Base-by-base conservation (phyloP, 2,329 filamentous ascomycete species). In the Fusarium drepaniforme region DNA sequence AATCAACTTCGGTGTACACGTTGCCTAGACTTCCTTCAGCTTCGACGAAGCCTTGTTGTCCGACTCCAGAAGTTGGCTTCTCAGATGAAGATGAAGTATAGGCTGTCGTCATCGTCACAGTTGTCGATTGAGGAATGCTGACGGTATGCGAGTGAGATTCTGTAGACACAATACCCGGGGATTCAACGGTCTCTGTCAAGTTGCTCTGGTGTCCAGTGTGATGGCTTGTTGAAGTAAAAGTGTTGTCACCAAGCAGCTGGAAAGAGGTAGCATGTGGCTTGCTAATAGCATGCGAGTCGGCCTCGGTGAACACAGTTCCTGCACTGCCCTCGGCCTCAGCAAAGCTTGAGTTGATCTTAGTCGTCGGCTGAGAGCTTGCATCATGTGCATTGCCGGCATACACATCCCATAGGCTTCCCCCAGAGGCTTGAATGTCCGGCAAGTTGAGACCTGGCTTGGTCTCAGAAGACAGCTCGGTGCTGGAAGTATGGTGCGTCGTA, bases 271-370 rank as follows among this genome's bases (percentile, higher is more conserved):
- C 11, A 21, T 33, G 49, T 9, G 49, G 49, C 7, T n/a, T 56
- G 18, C 28, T 33, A 8, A 68, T 69, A 7, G 64, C 23, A 1
- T 33, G n/a, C 1, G 68, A 70, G 16, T 70, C 66, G 11, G 46
- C 67, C 13, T 71, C 62, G 0, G n/a, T 42, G 0, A 40, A 69
- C 4, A 28, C 3, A 13, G 44, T 70, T 23, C 46, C 44, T 9
- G 30, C 6, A 13, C 30, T 40, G 3, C 33, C 35, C 23, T 37
- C 30, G 1, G 21, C n/a, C 60, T 25, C 60, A 7, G 44, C 23
- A 11, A 37, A 33, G 25, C 4, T 25, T 12, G 18, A 6, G 11
- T 33, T 33, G 7, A 56, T 56, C 28, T 56, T 56, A 18, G 49
- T 33, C 12, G 28, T 30, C 7, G 18, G 18, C 18, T 33, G 49